Percentiles rank a stretch among this genome's conserved stretches.
phyloP scores from a whole-genome alignment of 495 filamentous ascomycete genomes.

The Neohortaea acidophila region DNA sequence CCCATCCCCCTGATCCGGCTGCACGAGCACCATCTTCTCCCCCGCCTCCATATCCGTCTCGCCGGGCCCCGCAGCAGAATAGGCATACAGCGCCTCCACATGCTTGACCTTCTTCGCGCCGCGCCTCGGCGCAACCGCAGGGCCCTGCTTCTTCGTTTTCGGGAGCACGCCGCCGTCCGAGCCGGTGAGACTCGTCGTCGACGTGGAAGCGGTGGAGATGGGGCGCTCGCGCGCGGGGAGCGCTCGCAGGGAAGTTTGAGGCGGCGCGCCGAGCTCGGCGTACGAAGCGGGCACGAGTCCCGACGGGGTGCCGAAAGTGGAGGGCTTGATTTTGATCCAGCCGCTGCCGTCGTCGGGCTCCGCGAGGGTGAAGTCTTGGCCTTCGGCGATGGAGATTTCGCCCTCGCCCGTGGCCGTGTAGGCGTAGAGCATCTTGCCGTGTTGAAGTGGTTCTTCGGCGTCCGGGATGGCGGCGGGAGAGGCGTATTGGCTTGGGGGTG shows the following conservation, averaged over 20 bases:
- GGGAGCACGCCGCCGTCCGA: slow-evolving; percentile 6
- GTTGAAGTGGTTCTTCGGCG: slow-evolving; percentile 35
- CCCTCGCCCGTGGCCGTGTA: slow-evolving; percentile 68
- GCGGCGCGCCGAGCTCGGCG: slow-evolving; percentile 37
- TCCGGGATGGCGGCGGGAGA: slow-evolving; percentile 26
- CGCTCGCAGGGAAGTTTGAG: slow-evolving; percentile 27
- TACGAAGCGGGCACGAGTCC: slow-evolving; percentile 82
- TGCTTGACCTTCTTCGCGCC: slow-evolving; percentile 84
- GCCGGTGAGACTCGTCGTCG: slow-evolving; percentile 21
- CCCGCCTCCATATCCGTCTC: slow-evolving; percentile 86
- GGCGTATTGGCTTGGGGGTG: too few relatives aligned
- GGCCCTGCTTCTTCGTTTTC: slow-evolving; percentile 66
- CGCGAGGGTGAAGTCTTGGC: slow-evolving; percentile 57
- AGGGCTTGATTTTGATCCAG: slow-evolving; percentile 65
- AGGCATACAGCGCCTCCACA: slow-evolving; percentile 86
- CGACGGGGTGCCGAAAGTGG: slow-evolving; percentile 38
- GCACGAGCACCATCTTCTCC: slow-evolving; percentile 78
- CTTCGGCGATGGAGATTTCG: slow-evolving; percentile 66
- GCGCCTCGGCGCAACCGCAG: slow-evolving; percentile 77
- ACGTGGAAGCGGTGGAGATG: slow-evolving; percentile 21
- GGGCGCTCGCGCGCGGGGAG: slow-evolving; percentile 25
- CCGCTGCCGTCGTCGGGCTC: slow-evolving; percentile 87
- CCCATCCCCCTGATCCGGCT: slow-evolving; percentile 72
- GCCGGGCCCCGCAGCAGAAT: slow-evolving; percentile 65
- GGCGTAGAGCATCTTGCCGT: slow-evolving; percentile 75